A percentile compares a stretch with the other conserved stretches of the same genome.
These are phyloP conservation scores for Trichoderma semiorbis DNA, from an alignment of 2,329 filamentous ascomycete genomes.

Conservation along the genomic window DNA sequence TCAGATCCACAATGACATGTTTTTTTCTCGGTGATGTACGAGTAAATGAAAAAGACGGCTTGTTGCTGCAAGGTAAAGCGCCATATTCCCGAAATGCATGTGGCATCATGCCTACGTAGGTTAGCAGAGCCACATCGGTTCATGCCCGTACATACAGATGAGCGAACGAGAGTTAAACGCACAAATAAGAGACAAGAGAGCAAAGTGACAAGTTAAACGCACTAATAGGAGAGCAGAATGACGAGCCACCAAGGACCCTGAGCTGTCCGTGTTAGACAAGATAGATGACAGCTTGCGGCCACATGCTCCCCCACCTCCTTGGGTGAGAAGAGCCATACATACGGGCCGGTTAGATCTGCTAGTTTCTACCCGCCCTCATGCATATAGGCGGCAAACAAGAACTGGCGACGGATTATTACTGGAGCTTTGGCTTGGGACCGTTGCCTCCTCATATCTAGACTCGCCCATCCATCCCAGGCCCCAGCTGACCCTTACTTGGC, in stretches of 20 bases:
- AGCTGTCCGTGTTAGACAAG: neutral
- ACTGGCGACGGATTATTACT: constrained; percentile 8
- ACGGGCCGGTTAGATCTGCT: constrained; percentile 15
- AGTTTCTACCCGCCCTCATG: constrained; percentile 14
- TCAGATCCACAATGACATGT: constrained; percentile 7
- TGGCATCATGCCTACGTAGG: neutral
- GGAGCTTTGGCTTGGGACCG: neutral
- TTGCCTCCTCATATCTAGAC: neutral
- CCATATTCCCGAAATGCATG: neutral
- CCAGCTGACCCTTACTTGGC: constrained; percentile 16
- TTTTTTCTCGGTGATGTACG: neutral
- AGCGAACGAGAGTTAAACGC: neutral
- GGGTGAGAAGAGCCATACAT: neutral
- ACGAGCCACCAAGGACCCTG: neutral
- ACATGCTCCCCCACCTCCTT: neutral
- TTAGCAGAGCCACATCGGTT: neutral
- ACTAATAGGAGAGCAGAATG: constrained; percentile 6
- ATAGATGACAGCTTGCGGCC: neutral
- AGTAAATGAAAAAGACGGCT: neutral
- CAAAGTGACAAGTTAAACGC: neutral
- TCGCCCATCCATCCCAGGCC: constrained; percentile 1
- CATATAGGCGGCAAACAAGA: constrained; percentile 15
- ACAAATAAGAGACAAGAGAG: neutral
- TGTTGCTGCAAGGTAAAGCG: neutral
- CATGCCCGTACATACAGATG: neutral